Percentiles rank a stretch among this genome's conserved stretches.
phyloP scores from a whole-genome alignment of 2,329 filamentous ascomycete species.

The Cytospora piceicola region DNA sequence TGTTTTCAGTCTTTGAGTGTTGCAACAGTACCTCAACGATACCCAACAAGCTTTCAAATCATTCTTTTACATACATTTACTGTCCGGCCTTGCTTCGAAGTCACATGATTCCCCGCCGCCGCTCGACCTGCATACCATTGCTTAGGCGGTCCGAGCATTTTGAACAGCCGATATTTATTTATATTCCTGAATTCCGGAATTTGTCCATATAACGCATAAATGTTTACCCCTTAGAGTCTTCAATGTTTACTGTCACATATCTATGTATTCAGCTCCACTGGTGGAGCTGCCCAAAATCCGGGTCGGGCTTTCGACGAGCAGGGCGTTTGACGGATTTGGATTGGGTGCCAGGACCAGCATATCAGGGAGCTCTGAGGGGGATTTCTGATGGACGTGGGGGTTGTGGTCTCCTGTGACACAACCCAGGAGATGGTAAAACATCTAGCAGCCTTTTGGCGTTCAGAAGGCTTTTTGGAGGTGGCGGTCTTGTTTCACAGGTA shows the following conservation, averaged over 20 bases:
- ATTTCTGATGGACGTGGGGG: not conserved
- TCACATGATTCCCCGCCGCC: not conserved
- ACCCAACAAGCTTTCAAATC: slow-evolving; percentile 7
- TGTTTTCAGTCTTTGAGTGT: not conserved
- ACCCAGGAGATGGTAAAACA: not conserved
- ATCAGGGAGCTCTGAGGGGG: not conserved
- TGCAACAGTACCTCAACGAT: slow-evolving; percentile 5
- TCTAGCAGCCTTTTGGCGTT: not conserved
- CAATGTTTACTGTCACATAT: slow-evolving; percentile 12
- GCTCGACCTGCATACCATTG: not conserved
- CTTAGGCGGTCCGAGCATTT: not conserved
- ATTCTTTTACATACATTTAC: not conserved
- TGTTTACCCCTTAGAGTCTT: slow-evolving; percentile 21
- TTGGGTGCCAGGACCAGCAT: not conserved
- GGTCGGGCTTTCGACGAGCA: slow-evolving; percentile 10
- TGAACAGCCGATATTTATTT: slow-evolving; percentile 3
- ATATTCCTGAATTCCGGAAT: not conserved
- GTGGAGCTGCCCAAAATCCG: not conserved
- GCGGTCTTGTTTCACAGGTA: slow-evolving; percentile 20
- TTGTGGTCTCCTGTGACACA: not conserved
- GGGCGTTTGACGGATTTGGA: not conserved
- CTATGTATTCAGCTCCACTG: slow-evolving; percentile 1
- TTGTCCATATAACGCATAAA: slow-evolving; percentile 24
- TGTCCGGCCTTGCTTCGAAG: not conserved
- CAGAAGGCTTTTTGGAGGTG: slow-evolving; percentile 1